phyloP scores from a whole-genome alignment of 108 stramenopile genomes.

The Nitzschia sp. region DNA sequence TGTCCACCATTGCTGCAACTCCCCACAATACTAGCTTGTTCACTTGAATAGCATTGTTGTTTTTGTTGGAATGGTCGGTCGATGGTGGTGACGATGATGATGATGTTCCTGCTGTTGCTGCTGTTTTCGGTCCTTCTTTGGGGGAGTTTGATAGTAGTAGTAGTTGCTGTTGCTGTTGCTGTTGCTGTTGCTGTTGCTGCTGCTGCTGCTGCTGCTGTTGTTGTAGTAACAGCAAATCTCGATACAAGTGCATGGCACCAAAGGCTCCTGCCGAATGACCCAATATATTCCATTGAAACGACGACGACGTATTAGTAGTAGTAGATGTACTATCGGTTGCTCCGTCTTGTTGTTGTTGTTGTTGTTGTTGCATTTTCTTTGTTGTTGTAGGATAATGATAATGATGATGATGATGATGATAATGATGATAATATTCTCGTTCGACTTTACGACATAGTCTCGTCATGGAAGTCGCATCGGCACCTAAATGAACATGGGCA shows the following conservation, averaged over 20 bases:
- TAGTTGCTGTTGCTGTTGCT: not conserved
- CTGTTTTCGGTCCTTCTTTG: not conserved
- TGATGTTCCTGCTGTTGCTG: too few relatives aligned
- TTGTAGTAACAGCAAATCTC: slow-evolving; percentile 6
- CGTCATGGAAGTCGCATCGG: not conserved
- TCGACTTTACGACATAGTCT: slow-evolving; percentile 15
- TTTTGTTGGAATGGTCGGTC: too few relatives aligned
- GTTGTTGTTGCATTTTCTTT: not conserved
- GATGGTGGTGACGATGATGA: too few relatives aligned
- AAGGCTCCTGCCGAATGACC: slow-evolving; percentile 49
- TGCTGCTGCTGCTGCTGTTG: not conserved
- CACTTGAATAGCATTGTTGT: not conserved
- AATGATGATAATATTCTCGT: not conserved
- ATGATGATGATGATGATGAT: slow-evolving; percentile 10
- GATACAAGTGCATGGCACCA: slow-evolving; percentile 27
- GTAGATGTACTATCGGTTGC: too few relatives aligned
- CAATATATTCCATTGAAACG: slow-evolving; percentile 28
- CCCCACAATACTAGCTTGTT: slow-evolving; percentile 35
- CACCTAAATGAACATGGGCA: slow-evolving; percentile 18
- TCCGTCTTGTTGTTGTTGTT: not conserved
- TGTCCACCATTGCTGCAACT: slow-evolving; percentile 21
- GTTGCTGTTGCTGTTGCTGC: too few relatives aligned
- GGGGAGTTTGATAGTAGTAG: not conserved
- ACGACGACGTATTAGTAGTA: too few relatives aligned
- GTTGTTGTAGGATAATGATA: too few relatives aligned